Evolutionary conservation across 805 yeast species (phyloP), one percentile per base, ranked within the genome.

Genomic region (Maudiozyma bulderi): DNA sequence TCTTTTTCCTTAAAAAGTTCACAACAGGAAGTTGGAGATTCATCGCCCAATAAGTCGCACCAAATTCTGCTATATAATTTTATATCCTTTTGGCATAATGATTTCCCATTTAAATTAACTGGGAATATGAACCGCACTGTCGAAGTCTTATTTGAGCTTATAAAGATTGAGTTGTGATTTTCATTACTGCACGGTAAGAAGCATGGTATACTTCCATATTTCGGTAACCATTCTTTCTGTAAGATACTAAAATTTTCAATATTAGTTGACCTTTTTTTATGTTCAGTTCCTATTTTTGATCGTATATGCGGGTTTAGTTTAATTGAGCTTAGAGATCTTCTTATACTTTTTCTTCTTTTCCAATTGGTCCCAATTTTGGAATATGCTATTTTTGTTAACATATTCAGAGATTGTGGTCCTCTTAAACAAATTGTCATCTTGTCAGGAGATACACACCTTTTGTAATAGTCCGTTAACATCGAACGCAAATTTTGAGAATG

Each of bases 391-490:
- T 77, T 82, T 41, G 75, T 77, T 35, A 85, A 59, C 29, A 67
- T 63, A 53, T 80, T 81, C 34, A 83, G 54, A 0, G 90, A 79
- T 49, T 82, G 85, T 0, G 89, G 81, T 0, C 90, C 84, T 55
- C 76, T 72, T 5, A 85, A 54, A 1, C 82, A 86, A 28, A 84
- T 46, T 0, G 80, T 66, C 77, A 81, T 76, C 41, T 73, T 80
- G 1, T 68, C 65, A 0, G 83, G 69, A 9, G 52, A 48, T 54
- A 72, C 85, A 49, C 75, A 59, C 0, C 56, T 50, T 1, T 66
- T 51, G 54, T 69, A 79, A 58, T 76, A 80, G 1, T 58, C 51
- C 3, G 54, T 42, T 15, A 82, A 54, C 11, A 65, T 57, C 0
- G 57, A 60, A 50, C 61, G 67, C 8, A 80, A 53, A 47, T 71